Percentiles rank a stretch among this genome's conserved stretches.
Evolutionary conservation across 768 basidiomycete genomes (phyloP).

Genomic region (Flagelloscypha sp.): DNA sequence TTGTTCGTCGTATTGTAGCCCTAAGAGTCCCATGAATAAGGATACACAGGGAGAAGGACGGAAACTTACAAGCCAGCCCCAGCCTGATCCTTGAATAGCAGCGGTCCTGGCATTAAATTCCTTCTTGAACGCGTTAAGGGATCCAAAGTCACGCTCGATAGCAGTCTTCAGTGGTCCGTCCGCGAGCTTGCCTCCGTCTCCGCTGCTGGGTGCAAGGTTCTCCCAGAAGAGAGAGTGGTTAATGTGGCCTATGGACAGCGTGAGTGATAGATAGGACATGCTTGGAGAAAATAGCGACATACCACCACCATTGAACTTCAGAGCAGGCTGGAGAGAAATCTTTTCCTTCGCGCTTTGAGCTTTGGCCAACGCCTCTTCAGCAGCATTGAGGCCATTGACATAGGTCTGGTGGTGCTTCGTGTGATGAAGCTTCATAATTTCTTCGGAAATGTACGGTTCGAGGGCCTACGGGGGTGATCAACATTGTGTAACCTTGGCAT

Average conservation of each 20-base stretch:
- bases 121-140: constrained; percentile 79
- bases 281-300: constrained; percentile 16
- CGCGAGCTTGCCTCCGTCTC: constrained; percentile 55
- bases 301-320: constrained; percentile 98
- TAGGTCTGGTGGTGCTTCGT: constrained; percentile 94
- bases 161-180: constrained; percentile 69
- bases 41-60: constrained; percentile 1
- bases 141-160: constrained; percentile 76
- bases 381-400: constrained; percentile 85
- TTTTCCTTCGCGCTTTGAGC: constrained; percentile 64
- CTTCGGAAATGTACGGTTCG: constrained; percentile 83
- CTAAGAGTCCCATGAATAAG: constrained; percentile 52
- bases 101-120: constrained; percentile 82
- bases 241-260: constrained; percentile 55
- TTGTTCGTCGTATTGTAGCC: constrained; percentile 60
- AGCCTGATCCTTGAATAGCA: constrained; percentile 93
- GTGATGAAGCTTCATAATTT: constrained; percentile 96
- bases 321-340: constrained; percentile 81
- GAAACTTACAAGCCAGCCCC: constrained; percentile 86
- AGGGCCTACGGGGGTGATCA: too few species aligned
- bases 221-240: constrained; percentile 97
- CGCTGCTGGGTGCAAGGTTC: constrained; percentile 66
- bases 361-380: constrained; percentile 68
- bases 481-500: too few species aligned
- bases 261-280: constrained; percentile 12